A percentile compares a stretch with the other conserved stretches of the same genome.
phyloP scores from a whole-genome alignment of 768 basidiomycete species.

The Lactarius sp. region DNA sequence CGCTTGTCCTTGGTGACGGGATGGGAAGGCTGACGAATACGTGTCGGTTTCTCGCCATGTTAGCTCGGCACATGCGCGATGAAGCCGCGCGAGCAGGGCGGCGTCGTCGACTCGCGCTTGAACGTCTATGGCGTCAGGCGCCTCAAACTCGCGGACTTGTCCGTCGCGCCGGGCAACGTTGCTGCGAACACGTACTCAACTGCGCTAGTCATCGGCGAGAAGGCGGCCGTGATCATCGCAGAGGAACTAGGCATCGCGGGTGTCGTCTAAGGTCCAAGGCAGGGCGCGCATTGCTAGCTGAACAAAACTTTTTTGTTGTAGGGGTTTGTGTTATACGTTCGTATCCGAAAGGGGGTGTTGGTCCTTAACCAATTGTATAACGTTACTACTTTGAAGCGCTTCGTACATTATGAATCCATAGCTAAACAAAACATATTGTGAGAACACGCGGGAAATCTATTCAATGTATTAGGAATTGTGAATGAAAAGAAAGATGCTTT shows the following conservation, averaged over 20 bases:
- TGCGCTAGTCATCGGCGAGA: slow-evolving; percentile 50
- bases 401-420: slow-evolving; percentile 1
- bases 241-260: slow-evolving; percentile 44
- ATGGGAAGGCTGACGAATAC: neutral
- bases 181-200: slow-evolving; percentile 43
- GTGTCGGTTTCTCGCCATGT: neutral
- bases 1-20: neutral
- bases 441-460: slow-evolving; percentile 3
- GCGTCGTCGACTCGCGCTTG: slow-evolving; percentile 58
- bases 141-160: slow-evolving; percentile 51
- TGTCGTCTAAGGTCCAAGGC: slow-evolving; percentile 30
- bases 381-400: neutral
- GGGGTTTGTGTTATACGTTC: too few species aligned
- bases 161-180: slow-evolving; percentile 39
- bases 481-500: neutral
- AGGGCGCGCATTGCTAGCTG: too few species aligned
- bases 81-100: slow-evolving; percentile 53
- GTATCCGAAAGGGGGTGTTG: too few species aligned
- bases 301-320: too few species aligned
- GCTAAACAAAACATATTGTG: neutral
- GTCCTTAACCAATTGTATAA: neutral
- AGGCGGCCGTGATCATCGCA: slow-evolving; percentile 55
- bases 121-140: slow-evolving; percentile 57
- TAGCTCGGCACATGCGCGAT: slow-evolving; percentile 65
- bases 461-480: slow-evolving; percentile 1